Evolutionary conservation across 2,329 filamentous ascomycete species (phyloP).

Genomic region (Alternaria sp.): DNA sequence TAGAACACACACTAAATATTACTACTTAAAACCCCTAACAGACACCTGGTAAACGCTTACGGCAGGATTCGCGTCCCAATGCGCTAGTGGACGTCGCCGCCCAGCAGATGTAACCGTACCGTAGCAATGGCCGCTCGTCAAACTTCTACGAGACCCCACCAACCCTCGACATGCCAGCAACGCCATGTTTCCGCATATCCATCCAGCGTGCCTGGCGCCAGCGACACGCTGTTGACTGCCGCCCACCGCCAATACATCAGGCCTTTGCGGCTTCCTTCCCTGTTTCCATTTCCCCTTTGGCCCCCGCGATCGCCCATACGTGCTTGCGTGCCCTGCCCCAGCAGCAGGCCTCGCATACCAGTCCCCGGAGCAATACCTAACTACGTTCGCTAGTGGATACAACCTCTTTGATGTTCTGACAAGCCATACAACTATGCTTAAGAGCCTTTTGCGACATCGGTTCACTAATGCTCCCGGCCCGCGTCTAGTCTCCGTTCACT

Average conservation of each 20-base stretch:
- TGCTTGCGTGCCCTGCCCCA: constrained; percentile 39
- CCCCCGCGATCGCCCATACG: constrained; percentile 37
- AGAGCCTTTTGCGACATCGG: constrained; percentile 48
- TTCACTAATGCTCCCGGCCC: constrained; percentile 43
- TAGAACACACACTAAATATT: no score
- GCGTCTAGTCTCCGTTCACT: constrained; percentile 42
- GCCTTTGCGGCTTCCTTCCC: constrained; percentile 8
- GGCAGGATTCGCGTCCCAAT: constrained; percentile 18
- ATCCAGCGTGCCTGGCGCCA: constrained; percentile 29
- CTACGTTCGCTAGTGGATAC: constrained; percentile 47
- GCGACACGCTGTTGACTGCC: constrained; percentile 22
- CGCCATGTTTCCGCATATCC: constrained; percentile 30
- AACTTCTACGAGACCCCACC: constrained; percentile 35
- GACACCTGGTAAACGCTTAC: constrained; percentile 2
- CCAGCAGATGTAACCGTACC: constrained; percentile 37
- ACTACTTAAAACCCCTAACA: no score
- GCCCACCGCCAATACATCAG: constrained; percentile 14
- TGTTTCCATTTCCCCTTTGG: constrained; percentile 11
- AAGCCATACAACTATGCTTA: constrained; percentile 49
- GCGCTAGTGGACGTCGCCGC: constrained; percentile 32
- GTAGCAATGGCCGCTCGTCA: constrained; percentile 33
- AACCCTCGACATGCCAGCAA: constrained; percentile 32
- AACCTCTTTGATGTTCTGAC: constrained; percentile 46
- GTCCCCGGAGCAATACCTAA: constrained; percentile 38
- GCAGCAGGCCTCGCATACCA: constrained; percentile 29